Conservation (phyloP, 352 stramenopile genomes). For the Phytophthora pinifolia region DNA sequence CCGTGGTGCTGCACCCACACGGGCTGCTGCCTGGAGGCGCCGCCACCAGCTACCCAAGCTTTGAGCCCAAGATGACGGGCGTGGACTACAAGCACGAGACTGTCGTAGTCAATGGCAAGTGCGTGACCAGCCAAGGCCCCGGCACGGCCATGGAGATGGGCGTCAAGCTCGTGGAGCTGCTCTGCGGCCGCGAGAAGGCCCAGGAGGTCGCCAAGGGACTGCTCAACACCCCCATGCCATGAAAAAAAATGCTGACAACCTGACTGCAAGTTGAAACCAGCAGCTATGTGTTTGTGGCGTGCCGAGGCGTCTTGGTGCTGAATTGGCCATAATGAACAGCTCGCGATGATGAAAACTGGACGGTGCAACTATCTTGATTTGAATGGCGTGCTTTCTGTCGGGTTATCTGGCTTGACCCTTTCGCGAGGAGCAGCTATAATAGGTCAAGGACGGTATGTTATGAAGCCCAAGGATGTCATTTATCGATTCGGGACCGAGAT, state of each 20-base stretch:
- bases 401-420: no score
- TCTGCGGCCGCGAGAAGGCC: conserved; percentile 63
- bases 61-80: conserved; percentile 61
- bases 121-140: conserved; percentile 76
- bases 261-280: not conserved
- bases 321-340: conserved; percentile 9
- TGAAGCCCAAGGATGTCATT: no score
- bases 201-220: conserved; percentile 59
- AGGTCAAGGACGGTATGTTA: no score
- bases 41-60: conserved; percentile 69
- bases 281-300: not conserved
- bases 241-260: not conserved
- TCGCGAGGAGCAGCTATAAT: no score
- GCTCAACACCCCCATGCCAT: conserved; percentile 40
- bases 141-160: conserved; percentile 83
- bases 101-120: conserved; percentile 74
- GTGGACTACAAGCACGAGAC: conserved; percentile 49
- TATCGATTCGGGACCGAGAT: no score
- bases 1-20: conserved; percentile 67
- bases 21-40: conserved; percentile 46
- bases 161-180: conserved; percentile 78
- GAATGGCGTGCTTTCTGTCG: no score
- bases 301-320: not conserved
- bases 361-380: no score
- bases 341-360: no score